A percentile compares a stretch with the other conserved stretches of the same genome.
These are phyloP conservation scores for Torulaspora indica DNA, from an alignment of 805 yeast species.

Conservation along the genomic window DNA sequence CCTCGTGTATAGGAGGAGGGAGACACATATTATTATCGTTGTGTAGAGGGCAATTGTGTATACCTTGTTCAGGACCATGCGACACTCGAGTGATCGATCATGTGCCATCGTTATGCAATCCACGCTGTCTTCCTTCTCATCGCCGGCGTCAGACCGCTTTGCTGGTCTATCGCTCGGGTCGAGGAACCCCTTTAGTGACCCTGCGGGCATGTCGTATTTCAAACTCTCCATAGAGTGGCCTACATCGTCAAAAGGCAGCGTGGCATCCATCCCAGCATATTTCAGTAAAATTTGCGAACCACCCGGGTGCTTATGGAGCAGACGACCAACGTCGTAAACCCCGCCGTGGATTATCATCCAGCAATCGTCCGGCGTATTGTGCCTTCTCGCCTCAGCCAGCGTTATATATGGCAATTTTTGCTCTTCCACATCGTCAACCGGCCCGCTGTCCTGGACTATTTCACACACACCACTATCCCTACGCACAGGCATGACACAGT, in stretches of 20 bases:
- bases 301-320: slow-evolving; percentile 27
- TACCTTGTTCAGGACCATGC: slow-evolving; percentile 8
- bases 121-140: neutral
- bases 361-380: slow-evolving; percentile 19
- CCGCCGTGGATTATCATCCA: slow-evolving; percentile 26
- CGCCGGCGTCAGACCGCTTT: neutral
- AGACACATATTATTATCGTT: slow-evolving; percentile 13
- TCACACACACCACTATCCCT: neutral
- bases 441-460: neutral
- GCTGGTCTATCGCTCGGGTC: slow-evolving; percentile 28
- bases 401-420: slow-evolving; percentile 9
- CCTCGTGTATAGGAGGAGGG: slow-evolving; percentile 15
- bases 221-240: slow-evolving; percentile 34
- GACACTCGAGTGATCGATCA: slow-evolving; percentile 6
- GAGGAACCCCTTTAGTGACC: slow-evolving; percentile 48
- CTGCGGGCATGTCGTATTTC: slow-evolving; percentile 44
- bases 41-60: slow-evolving; percentile 10
- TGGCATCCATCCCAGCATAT: slow-evolving; percentile 28
- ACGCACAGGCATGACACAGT: neutral
- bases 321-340: slow-evolving; percentile 24
- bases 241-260: slow-evolving; percentile 26
- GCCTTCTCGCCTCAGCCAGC: slow-evolving; percentile 18
- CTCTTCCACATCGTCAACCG: neutral
- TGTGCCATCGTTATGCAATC: slow-evolving; percentile 10
- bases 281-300: slow-evolving; percentile 25